A percentile compares a stretch with the other conserved stretches of the same genome.
These are phyloP conservation scores for Curvularia hawaiiensis DNA, from an alignment of 2,329 filamentous ascomycete genomes.

Conservation along the genomic window DNA sequence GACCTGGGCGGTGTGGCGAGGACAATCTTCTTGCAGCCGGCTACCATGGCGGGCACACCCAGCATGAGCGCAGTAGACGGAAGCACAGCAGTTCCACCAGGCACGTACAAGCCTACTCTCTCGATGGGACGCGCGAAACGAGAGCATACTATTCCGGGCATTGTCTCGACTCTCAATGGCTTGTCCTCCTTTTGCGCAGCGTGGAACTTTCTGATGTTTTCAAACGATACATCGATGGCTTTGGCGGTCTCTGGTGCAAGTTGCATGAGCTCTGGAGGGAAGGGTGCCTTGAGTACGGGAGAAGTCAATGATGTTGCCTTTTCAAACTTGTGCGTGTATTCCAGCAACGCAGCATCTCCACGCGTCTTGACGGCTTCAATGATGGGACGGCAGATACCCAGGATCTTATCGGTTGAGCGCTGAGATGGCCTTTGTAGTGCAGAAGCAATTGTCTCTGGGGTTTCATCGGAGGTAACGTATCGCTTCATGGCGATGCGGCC, in stretches of 20 bases:
- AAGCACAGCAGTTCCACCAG: slow-evolving; percentile 94
- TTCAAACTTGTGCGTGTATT: slow-evolving; percentile 97
- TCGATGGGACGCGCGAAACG: slow-evolving; percentile 93
- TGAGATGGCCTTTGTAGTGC: slow-evolving; percentile 89
- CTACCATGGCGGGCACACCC: slow-evolving; percentile 96
- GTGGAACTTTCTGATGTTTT: slow-evolving; percentile 95
- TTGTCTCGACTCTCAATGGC: slow-evolving; percentile 86
- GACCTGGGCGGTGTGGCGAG: slow-evolving; percentile 87
- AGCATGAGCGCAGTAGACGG: slow-evolving; percentile 98
- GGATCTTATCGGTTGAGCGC: slow-evolving; percentile 90
- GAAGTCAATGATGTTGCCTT: slow-evolving; percentile 90
- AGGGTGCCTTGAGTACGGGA: slow-evolving; percentile 88
- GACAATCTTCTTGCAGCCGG: slow-evolving; percentile 93
- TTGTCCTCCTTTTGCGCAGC: slow-evolving; percentile 85
- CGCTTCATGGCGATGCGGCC: slow-evolving; percentile 82
- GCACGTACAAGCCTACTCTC: slow-evolving; percentile 93
- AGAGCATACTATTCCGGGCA: slow-evolving; percentile 95
- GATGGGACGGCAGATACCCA: slow-evolving; percentile 89
- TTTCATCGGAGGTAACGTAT: slow-evolving; percentile 70
- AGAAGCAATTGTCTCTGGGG: slow-evolving; percentile 69
- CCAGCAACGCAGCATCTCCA: slow-evolving; percentile 86
- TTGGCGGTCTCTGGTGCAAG: slow-evolving; percentile 81
- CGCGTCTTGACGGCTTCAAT: slow-evolving; percentile 83
- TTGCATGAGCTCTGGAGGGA: slow-evolving; percentile 83
- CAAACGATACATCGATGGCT: slow-evolving; percentile 92